phyloP scores from a whole-genome alignment of 1,284 basidiomycete genomes.

The Microbotryum violaceum region DNA sequence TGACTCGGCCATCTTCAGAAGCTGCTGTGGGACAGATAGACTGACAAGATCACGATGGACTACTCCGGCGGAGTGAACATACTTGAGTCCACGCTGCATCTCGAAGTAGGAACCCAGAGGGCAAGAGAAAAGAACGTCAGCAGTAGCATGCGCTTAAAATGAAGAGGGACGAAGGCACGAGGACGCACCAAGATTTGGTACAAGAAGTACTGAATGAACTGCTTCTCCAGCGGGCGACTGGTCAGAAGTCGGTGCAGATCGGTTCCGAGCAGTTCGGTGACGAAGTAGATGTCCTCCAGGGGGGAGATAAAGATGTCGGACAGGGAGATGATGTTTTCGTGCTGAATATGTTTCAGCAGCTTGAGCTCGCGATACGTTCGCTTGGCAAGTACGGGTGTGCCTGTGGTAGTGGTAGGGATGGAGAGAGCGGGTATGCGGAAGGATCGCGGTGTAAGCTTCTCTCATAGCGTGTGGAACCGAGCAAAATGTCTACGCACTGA shows the following conservation, averaged over 20 bases:
- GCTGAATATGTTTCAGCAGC: constrained; percentile 95
- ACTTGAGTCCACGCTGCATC: constrained; percentile 85
- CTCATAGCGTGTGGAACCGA: background rate
- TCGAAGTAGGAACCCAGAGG: background rate
- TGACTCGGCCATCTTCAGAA: too few species aligned
- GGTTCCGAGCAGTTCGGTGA: constrained; percentile 97
- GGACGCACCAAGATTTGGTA: constrained; percentile 92
- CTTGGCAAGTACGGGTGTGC: constrained; percentile 87
- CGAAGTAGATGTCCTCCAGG: constrained; percentile 98
- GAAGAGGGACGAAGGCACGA: constrained; percentile 50
- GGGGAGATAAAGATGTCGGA: constrained; percentile 99
- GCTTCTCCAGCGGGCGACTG: constrained; percentile 93
- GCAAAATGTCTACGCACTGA: constrained; percentile 18
- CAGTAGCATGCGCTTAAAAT: background rate
- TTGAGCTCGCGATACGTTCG: constrained; percentile 97
- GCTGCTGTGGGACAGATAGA: constrained; percentile 14
- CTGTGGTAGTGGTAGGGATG: constrained; percentile 1
- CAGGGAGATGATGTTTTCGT: constrained; percentile 98
- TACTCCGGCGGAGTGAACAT: constrained; percentile 98
- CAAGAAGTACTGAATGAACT: constrained; percentile 99
- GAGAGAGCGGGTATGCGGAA: background rate
- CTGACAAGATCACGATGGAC: constrained; percentile 90
- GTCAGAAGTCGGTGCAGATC: constrained; percentile 96
- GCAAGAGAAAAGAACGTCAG: background rate
- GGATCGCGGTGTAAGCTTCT: background rate